Evolutionary conservation across 2,329 filamentous ascomycete genomes (phyloP), one percentile per base, ranked within the genome.

Genomic region (Myriosclerotinia curreyana): DNA sequence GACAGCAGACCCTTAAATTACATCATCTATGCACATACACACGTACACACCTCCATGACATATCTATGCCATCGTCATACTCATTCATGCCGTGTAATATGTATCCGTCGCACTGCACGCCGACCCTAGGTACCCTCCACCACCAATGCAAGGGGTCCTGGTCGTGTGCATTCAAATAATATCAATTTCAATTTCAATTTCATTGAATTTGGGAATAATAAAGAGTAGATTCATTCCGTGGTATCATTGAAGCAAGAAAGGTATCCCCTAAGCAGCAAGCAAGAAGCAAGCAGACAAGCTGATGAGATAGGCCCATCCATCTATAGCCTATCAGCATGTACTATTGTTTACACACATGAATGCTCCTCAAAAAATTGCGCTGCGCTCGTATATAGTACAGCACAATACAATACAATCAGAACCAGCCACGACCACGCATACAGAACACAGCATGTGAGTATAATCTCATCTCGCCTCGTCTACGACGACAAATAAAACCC

Each of bases 351-450:
- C 46, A 44, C 49, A 62, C 49, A 54, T 54, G 38, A 62, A 7
- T 42, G 25, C 15, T 50, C 36, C 12, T 34, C 17, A 53, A 42
- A 34, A 48, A 61, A 28, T 52, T 60, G 22, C 36, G 38, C 20
- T 61, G 59, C 46, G 48, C 46, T 14, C 55, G 31, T 36, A 60
- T 44, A 60, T 44, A 60, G 17, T 36, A 49, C n/a, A 44, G 58
- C 28, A 51, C 36, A 31, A 44, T 42, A 42, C 38, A 54, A 40
- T 54, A 53, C 36, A 62, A 54, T 48, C 55, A 58, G 36, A 46
- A 14, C 42, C 42, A 58, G 55, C 55, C 42, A 58, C 55, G 55
- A 48, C n/a, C 42, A 58, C 31, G 55, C 55, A 58, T 58, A 58
- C 31, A 46, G 12, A 58, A 58, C 42, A 58, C 55, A 22, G n/a